Base-by-base conservation (phyloP, 495 filamentous ascomycete species). In the Aspergillus funiculosus region DNA sequence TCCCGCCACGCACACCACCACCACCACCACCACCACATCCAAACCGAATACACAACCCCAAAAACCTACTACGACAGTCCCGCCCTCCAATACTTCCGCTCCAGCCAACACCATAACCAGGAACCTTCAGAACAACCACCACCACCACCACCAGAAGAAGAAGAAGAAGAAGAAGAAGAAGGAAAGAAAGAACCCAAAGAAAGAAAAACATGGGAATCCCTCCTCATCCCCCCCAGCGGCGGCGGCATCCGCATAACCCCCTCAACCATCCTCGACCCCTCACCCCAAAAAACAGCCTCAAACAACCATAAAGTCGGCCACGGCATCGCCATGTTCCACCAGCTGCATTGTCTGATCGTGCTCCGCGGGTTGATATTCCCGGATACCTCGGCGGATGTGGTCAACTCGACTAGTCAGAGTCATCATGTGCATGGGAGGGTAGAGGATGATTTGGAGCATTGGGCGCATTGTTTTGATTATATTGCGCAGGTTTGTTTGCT, bases 311-410 rank as follows among this genome's bases (percentile, higher is more conserved):
- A 41, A 19, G 37, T 42, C 10, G 29, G 35, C 5, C 41, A 39
- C 21, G 47, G 47, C 9, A 67, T 77, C 54, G 66, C 67, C 19
- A 70, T 74, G 9, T 73, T 75, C 50, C 72, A 77, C 55, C 72
- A 76, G 47, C 63, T 77, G 2, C 72, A 77, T 46, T 76, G 74
- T 47, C 56, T 77, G 24, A 50, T 59, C 29, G 24, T 30, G n/a
- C 5, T 56, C 0, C 43, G 53, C 2, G 39, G 35, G 5, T 10
- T 51, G 20, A 30, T 50, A 2, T 50, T 46, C 26, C 34, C 25
- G 2, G 48, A 49, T 9, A 49, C 39, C n/a, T 45, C 31, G 15
- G 36, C 40, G 11, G 37, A 41, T 9, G 15, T 29, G 17, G 18
- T 19, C n/a, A 46, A 48, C 26, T 50, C 41, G 7, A 46, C 29